Base-by-base conservation (phyloP, 2,329 filamentous ascomycete genomes). In the Botrytis pseudocinerea region DNA sequence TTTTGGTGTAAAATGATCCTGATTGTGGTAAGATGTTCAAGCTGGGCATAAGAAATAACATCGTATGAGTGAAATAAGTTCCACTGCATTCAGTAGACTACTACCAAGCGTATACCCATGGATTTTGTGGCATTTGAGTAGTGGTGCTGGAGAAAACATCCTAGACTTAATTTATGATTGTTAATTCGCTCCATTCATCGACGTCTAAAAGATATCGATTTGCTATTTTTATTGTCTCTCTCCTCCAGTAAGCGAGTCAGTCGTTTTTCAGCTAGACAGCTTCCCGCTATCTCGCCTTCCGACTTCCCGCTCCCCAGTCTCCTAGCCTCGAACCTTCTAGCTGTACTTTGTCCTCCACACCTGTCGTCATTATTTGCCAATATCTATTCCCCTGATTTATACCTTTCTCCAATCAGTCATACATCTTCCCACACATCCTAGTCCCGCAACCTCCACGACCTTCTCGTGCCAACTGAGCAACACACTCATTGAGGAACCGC, bases 391-490 rank as follows among this genome's bases (percentile, higher is more conserved):
- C 25, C n/a, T 20, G 35, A 66, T 74, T 85, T 85, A 97, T 78
- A 97, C 95, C 79, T 92, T 96, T 80, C 96, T 91, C 85, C 95
- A 93, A 86, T 99, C 96, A 60, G 94, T 96, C 95, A 99, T 98
- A 77, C 94, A 94, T 79, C 96, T 90, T 76, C 94, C 93, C 83
- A 99, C 96, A 82, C 93, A 94, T 62, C 96, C 96, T 77, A 94
- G 87, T 38, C 96, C 96, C 54, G 94, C 93, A 80, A 98, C 91
- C 80, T 99, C 96, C 7, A 98, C 94, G 75, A 98, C 89, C 88
- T 98, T 99, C 86, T 99, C 96, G 82, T 99, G 96, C 96, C 96
- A 99, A 84, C 94, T 98, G 77, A 99, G 85, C 81, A 99, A 83
- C 69, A 99, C 96, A 81, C 96, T 98, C 96, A 98, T 98, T 71